Evolutionary conservation across 805 yeast species (phyloP).

Genomic region (Candida ulmi): DNA sequence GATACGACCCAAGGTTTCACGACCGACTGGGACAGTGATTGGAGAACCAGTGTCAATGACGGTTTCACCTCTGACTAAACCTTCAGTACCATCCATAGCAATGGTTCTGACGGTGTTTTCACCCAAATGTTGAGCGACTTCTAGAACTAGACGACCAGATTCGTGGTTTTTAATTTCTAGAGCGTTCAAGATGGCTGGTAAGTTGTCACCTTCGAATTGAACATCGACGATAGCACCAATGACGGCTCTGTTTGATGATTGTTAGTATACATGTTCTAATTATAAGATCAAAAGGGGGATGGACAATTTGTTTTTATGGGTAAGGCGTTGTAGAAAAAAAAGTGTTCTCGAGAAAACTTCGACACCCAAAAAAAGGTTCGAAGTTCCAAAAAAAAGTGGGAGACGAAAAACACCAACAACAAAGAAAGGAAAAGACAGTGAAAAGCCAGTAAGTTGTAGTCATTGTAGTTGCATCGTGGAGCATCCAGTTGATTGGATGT

Average conservation of each 20-base stretch:
- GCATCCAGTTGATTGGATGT: too few relatives aligned
- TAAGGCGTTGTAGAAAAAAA: conserved; percentile 3
- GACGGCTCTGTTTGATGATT: conserved; percentile 60
- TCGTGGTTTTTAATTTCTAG: conserved; percentile 77
- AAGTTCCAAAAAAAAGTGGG: too few relatives aligned
- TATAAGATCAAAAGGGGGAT: too few relatives aligned
- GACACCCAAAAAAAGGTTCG: too few relatives aligned
- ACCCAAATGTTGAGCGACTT: conserved; percentile 99
- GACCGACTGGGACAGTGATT: conserved; percentile 98
- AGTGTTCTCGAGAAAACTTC: neutral
- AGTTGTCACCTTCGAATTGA: conserved; percentile 94
- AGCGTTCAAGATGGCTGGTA: conserved; percentile 97
- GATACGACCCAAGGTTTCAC: conserved; percentile 98
- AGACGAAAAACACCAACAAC: neutral
- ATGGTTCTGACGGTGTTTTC: conserved; percentile 99
- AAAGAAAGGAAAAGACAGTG: too few relatives aligned
- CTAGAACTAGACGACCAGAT: conserved; percentile 81
- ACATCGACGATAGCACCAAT: conserved; percentile 99
- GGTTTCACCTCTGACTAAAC: conserved; percentile 94
- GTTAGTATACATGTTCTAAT: conserved; percentile 12
- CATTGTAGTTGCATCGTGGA: too few relatives aligned
- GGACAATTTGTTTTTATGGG: neutral
- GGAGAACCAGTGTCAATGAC: conserved; percentile 97
- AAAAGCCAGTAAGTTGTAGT: too few relatives aligned
- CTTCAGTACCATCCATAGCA: conserved; percentile 99